A percentile compares a stretch with the other conserved stretches of the same genome.
These are phyloP conservation scores for Pleurotus eryngii DNA, from an alignment of 768 basidiomycete genomes.

Conservation along the genomic window DNA sequence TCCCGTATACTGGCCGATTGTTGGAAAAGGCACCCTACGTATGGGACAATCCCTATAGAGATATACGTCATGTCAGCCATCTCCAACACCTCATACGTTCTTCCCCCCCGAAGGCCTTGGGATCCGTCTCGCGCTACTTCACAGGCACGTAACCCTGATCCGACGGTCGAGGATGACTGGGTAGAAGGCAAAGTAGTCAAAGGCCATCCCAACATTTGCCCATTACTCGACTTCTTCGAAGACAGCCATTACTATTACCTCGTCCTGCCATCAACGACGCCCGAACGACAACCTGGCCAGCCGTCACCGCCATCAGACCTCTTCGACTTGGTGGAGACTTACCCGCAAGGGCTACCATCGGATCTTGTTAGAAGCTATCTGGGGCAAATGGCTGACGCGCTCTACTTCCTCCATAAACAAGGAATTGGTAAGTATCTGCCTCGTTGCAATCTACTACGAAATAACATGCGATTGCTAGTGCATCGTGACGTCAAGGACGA, in stretches of 20 bases:
- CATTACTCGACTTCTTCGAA: constrained; percentile 94
- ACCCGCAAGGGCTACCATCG: constrained; percentile 81
- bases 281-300: constrained; percentile 50
- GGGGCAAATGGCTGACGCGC: constrained; percentile 90
- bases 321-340: constrained; percentile 91
- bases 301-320: constrained; percentile 72
- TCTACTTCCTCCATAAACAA: constrained; percentile 83
- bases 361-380: constrained; percentile 77
- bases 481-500: constrained; percentile 99
- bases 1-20: constrained; percentile 98
- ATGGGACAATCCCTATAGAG: constrained; percentile 98
- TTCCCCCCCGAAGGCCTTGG: constrained; percentile 82
- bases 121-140: constrained; percentile 58
- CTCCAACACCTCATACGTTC: constrained; percentile 73
- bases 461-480: constrained; percentile 41
- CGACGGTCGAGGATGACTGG: constrained; percentile 45
- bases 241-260: constrained; percentile 96
- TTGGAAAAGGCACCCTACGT: constrained; percentile 95
- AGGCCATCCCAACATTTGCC: constrained; percentile 95
- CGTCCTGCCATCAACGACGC: constrained; percentile 75
- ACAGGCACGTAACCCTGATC: constrained; percentile 8
- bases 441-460: neutral
- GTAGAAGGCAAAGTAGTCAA: constrained; percentile 67
- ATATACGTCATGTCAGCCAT: constrained; percentile 92
- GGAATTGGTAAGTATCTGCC: constrained; percentile 69